Base-by-base conservation (phyloP, 225 moss, liverwort and hornwort species). In the Bryum argenteum region DNA sequence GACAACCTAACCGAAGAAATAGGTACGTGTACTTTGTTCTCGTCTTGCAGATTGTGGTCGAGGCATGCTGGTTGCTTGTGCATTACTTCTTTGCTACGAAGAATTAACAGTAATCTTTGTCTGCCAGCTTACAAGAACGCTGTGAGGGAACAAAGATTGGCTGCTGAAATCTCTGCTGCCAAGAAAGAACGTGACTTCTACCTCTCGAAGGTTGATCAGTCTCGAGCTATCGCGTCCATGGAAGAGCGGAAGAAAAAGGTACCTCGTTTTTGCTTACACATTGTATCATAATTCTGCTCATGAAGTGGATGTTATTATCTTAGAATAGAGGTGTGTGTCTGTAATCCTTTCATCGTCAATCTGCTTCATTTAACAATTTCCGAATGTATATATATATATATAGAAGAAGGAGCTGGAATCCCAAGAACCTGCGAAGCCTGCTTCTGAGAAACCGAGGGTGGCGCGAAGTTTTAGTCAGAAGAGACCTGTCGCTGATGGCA, bases 101-200 rank as follows among this genome's bases (percentile, higher is more conserved):
- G 45, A 65, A 78, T 33, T 61, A 44, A 66, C 70, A 51, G 57
- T 52, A 65, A 51, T 22, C n/a, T n/a, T 43, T 57, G 26, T 41
- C 14, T 79, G 69, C 87, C 28, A 95, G 97, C 94, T 22, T 89
- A 94, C 54, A 98, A 92, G 82, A 90, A 83, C 71, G 98, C 98
- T 71, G 94, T 94, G 13, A 89, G 92, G 62, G 98, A 94, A 65
- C 94, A 98, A 83, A 91, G 89, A 81, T 18, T 98, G 47, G 98
- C 94, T 42, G 92, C 81, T 54, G 98, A 98, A 80, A 85, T 98
- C 54, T 94, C 98, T 71, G 98, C 91, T 63, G 94, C 98, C 20
- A 98, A 91, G 80, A 94, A 91, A 66, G 94, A 98, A 79, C 92
- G 98, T 71, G 98, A 98, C 75, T 98, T 98, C 65, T 98, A 92